phyloP scores from a whole-genome alignment of 352 stramenopile species.

The Pythium phragmiticola region DNA sequence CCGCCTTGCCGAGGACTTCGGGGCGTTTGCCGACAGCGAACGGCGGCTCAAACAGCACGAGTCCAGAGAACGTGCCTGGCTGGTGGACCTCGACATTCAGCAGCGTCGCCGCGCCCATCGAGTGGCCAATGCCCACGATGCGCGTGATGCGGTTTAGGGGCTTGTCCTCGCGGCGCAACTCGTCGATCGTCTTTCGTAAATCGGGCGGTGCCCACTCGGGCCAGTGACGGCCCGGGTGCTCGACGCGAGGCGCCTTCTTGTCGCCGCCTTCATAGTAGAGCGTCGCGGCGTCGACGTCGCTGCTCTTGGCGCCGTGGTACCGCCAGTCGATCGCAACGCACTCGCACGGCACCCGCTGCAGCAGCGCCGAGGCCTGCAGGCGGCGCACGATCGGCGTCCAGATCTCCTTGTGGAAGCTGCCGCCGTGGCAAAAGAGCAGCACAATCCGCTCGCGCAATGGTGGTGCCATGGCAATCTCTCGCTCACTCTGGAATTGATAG shows the following conservation, averaged over 20 bases:
- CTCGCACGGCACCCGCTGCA: constrained; percentile 26
- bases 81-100: constrained; percentile 11
- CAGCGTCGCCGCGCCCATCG: constrained; percentile 23
- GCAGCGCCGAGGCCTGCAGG: constrained; percentile 23
- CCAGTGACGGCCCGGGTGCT: constrained; percentile 24
- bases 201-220: constrained; percentile 13
- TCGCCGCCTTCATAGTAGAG: constrained; percentile 24
- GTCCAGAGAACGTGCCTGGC: constrained; percentile 15
- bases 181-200: not conserved
- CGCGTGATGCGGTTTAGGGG: constrained; percentile 1
- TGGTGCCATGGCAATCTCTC: not conserved
- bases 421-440: constrained; percentile 46
- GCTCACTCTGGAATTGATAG: not conserved
- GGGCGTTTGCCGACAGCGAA: not conserved
- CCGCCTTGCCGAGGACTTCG: not conserved
- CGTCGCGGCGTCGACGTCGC: constrained; percentile 19
- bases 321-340: constrained; percentile 37
- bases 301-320: constrained; percentile 37
- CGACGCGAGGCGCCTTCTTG: constrained; percentile 21
- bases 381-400: constrained; percentile 42
- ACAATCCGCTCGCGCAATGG: constrained; percentile 14
- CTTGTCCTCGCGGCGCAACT: constrained; percentile 9
- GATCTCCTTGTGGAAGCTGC: constrained; percentile 40
- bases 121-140: constrained; percentile 23
- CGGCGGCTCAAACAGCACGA: constrained; percentile 17